A percentile compares a stretch with the other conserved stretches of the same genome.
phyloP scores from a whole-genome alignment of 257 asterid species.

The Orobanche coerulescens region DNA sequence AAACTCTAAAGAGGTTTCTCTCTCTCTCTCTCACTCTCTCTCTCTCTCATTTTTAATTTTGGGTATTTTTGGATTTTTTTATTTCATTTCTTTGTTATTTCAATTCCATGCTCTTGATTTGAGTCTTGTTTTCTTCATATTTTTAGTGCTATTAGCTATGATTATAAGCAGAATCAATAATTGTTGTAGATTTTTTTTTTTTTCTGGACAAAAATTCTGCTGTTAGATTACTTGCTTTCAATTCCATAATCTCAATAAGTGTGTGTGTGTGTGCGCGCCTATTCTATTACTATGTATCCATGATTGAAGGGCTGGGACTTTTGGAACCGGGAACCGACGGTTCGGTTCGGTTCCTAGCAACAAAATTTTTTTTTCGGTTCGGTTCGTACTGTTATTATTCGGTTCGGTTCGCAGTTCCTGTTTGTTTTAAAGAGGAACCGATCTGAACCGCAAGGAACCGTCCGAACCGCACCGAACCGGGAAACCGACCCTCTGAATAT shows the following conservation, averaged over 20 bases:
- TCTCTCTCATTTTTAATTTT: not conserved
- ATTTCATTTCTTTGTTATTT: not conserved
- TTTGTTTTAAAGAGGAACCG: too few relatives aligned
- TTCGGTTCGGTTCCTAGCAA: too few relatives aligned
- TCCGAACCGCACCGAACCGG: too few relatives aligned
- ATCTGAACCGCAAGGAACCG: too few relatives aligned
- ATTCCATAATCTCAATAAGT: not conserved
- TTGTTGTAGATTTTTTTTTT: constrained; percentile 2
- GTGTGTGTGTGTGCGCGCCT: too few relatives aligned
- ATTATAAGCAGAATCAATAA: constrained; percentile 5
- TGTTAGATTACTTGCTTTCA: not conserved
- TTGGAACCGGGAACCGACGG: too few relatives aligned
- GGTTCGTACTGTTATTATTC: too few relatives aligned
- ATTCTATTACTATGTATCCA: not conserved
- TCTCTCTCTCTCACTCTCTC: constrained; percentile 2
- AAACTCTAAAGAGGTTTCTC: constrained; percentile 35
- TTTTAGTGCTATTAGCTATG: constrained; percentile 10
- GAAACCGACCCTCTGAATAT: too few relatives aligned
- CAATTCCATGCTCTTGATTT: constrained; percentile 2
- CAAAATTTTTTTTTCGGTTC: too few relatives aligned
- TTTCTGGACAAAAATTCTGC: not conserved
- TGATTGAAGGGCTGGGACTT: too few relatives aligned
- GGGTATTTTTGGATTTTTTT: not conserved
- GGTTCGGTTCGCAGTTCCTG: too few relatives aligned
- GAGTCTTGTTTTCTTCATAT: not conserved